These are phyloP conservation scores for Pythium coloratum DNA, from an alignment of 352 stramenopile species.

Conservation along the genomic window DNA sequence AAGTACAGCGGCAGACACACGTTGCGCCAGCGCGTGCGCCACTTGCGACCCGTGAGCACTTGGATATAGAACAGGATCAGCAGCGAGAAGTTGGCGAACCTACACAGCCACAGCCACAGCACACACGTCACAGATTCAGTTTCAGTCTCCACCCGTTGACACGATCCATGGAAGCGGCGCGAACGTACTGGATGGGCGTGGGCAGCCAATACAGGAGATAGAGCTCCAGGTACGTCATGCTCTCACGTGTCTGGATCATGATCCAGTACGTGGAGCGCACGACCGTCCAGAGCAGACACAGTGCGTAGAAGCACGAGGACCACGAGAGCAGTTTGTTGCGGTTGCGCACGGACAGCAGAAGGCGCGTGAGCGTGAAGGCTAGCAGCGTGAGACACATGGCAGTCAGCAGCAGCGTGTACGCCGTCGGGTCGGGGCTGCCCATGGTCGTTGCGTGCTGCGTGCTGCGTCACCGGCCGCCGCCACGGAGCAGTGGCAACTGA, in stretches of 20 bases:
- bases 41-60: conserved; percentile 77
- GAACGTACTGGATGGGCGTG: conserved; percentile 71
- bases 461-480: not conserved
- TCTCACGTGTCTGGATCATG: conserved; percentile 70
- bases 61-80: conserved; percentile 89
- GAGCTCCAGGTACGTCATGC: conserved; percentile 78
- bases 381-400: conserved; percentile 74
- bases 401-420: conserved; percentile 80
- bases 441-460: conserved; percentile 14
- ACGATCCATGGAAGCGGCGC: not conserved
- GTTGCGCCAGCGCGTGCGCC: conserved; percentile 68
- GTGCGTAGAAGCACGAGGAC: conserved; percentile 79
- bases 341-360: conserved; percentile 64
- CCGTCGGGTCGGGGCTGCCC: conserved; percentile 48
- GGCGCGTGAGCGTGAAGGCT: conserved; percentile 68
- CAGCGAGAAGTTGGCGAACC: conserved; percentile 87
- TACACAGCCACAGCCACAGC: conserved; percentile 11
- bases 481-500: not conserved
- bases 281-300: conserved; percentile 82
- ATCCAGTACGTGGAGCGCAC: conserved; percentile 85
- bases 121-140: conserved; percentile 13
- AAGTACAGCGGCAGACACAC: conserved; percentile 86
- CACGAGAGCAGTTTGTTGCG: conserved; percentile 86
- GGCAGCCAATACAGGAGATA: conserved; percentile 88
- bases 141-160: not conserved